Base-by-base conservation (phyloP, 495 filamentous ascomycete genomes). In the Schizothecium vesticola region DNA sequence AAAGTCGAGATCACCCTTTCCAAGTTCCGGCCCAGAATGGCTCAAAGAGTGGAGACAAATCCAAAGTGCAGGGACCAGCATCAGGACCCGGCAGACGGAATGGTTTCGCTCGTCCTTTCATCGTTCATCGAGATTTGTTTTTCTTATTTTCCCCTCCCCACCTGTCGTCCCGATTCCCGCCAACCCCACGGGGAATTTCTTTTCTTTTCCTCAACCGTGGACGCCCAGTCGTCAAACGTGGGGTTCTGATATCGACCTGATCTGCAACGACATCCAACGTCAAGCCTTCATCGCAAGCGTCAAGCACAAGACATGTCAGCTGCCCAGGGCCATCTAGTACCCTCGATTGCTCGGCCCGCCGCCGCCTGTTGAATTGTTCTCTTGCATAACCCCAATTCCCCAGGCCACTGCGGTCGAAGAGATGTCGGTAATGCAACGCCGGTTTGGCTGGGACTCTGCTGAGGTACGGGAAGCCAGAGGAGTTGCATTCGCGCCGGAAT, bases 391-490 rank as follows among this genome's bases (percentile, higher is more conserved):
- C 43, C 43, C 60, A 63, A 28, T 23, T 29, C 66, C 31, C 43
- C n/a, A 56, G 24, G 56, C 56, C 63, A 21, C 63, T 58, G 63
- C 29, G 63, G 55, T 33, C 51, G 59, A 36, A 28, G 16, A 36
- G 28, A 65, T 26, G 36, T 56, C 68, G 63, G 71, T 66, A 68
- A 67, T 67, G 65, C 66, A 60, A 59, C 66, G 59, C 71, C 68
- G 71, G 69, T 63, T 70, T 70, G 66, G 71, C 69, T 66, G 29
- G 61, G 51, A 62, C 25, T 51, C n/a, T 36, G 43, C 43, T 51
- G 43, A 51, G 19, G 43, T 56, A 13, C 62, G 33, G 62, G 24
- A 58, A 25, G 63, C 51, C 22, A 65, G 12, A 61, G 22, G 28
- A 56, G 6, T 5, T 69, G 55, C 64, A 51, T 51, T 28, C 56